phyloP scores from a whole-genome alignment of 164 flowering plant genomes.

The Vitis rotundifolia region DNA sequence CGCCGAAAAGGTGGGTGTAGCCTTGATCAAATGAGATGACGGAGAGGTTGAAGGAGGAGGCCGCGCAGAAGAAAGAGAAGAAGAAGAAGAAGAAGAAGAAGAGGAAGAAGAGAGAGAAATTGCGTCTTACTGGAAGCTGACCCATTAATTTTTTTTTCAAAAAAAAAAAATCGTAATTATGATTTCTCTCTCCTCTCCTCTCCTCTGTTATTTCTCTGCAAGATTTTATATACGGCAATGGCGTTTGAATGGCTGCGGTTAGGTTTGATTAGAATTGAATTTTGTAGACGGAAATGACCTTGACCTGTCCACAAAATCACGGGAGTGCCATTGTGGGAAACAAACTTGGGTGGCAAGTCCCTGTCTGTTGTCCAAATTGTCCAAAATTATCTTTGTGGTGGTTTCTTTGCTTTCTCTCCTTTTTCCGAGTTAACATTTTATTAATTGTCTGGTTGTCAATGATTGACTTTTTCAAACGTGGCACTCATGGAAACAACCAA shows the following conservation, averaged over 20 bases:
- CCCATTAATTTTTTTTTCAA: constrained; percentile 16
- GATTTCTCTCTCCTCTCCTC: constrained; percentile 8
- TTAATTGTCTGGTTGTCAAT: too few species aligned
- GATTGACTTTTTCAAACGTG: too few species aligned
- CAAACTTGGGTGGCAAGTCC: too few species aligned
- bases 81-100: constrained; percentile 5
- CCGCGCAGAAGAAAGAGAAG: constrained; percentile 15
- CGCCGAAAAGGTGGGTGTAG: constrained; percentile 70
- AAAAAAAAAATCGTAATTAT: not conserved
- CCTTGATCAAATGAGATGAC: constrained; percentile 53
- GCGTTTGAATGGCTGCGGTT: not conserved
- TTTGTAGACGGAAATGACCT: not conserved
- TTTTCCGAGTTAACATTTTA: too few species aligned
- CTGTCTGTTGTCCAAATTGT: too few species aligned
- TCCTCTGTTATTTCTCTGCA: constrained; percentile 8
- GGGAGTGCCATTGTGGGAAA: not conserved
- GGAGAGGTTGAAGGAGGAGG: constrained; percentile 37
- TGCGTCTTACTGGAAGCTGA: not conserved
- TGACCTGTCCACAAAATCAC: not conserved
- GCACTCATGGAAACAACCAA: too few species aligned
- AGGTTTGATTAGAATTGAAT: too few species aligned
- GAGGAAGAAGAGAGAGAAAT: not conserved
- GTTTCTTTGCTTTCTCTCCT: too few species aligned
- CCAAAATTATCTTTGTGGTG: too few species aligned
- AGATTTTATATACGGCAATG: constrained; percentile 3